Conservation (phyloP, 345 rosid genomes). For the rapeseed (Brassica napus) region DNA sequence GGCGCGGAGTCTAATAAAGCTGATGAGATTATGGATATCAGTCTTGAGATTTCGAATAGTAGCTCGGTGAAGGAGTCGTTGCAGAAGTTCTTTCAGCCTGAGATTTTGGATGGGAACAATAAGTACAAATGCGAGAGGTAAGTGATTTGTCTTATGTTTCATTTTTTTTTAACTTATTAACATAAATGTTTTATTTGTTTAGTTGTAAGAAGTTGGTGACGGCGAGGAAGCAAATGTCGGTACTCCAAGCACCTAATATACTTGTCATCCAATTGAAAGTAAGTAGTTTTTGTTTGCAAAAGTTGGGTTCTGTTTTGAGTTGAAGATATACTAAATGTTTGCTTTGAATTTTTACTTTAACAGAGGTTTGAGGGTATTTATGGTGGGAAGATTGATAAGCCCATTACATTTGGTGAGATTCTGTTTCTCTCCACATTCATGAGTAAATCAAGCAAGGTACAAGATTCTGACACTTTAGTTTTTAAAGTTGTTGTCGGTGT, state of each 20-base stretch:
- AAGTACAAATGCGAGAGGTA: conserved; percentile 92
- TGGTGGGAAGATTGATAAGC: conserved; percentile 86
- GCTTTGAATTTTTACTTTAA: conserved; percentile 12
- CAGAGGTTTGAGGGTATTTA: conserved; percentile 92
- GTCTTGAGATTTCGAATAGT: conserved; percentile 74
- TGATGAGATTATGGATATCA: conserved; percentile 97
- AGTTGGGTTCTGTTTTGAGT: neutral
- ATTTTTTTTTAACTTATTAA: neutral
- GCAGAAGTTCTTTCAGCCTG: conserved; percentile 88
- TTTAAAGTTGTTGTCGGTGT: neutral
- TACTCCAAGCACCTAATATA: conserved; percentile 85
- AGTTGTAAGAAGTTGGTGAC: conserved; percentile 94
- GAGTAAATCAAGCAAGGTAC: conserved; percentile 89
- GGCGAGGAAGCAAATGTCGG: conserved; percentile 95
- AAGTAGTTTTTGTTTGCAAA: conserved; percentile 22
- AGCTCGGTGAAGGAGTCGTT: conserved; percentile 74
- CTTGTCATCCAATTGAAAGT: conserved; percentile 97
- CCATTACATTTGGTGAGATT: conserved; percentile 75
- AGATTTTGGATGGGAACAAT: conserved; percentile 87
- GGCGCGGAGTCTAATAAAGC: conserved; percentile 85
- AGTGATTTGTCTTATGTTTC: conserved; percentile 28
- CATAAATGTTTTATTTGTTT: conserved; percentile 41
- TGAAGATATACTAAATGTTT: neutral
- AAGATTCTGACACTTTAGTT: conserved; percentile 25
- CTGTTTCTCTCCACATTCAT: conserved; percentile 81